These are phyloP conservation scores for Hemileccinum impolitum DNA, from an alignment of 768 basidiomycete species.

Conservation along the genomic window DNA sequence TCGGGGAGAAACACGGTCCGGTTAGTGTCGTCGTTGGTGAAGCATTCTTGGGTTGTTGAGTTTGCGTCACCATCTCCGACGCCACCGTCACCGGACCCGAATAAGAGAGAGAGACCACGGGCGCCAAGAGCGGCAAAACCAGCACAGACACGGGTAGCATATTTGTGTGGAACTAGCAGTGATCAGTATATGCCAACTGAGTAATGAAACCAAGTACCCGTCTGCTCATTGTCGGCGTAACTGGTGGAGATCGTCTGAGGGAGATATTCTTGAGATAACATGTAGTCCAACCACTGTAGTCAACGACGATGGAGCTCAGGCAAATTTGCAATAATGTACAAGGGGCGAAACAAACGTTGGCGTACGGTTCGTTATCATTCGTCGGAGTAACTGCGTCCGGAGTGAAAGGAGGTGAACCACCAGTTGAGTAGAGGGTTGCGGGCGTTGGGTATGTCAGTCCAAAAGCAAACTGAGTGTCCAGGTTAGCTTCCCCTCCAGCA, in stretches of 20 bases:
- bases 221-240: slow-evolving; percentile 72
- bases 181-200: not conserved
- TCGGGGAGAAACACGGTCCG: slow-evolving; percentile 48
- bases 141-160: slow-evolving; percentile 53
- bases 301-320: slow-evolving; percentile 2
- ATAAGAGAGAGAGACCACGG: slow-evolving; percentile 63
- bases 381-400: slow-evolving; percentile 42
- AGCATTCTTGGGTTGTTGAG: slow-evolving; percentile 55
- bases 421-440: slow-evolving; percentile 58
- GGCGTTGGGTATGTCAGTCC: slow-evolving; percentile 55
- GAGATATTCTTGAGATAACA: slow-evolving; percentile 40
- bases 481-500: slow-evolving; percentile 62
- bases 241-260: slow-evolving; percentile 69
- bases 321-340: not conserved
- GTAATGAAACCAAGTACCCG: slow-evolving; percentile 36
- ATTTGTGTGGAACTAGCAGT: slow-evolving; percentile 48
- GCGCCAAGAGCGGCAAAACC: slow-evolving; percentile 64
- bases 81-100: slow-evolving; percentile 65
- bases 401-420: slow-evolving; percentile 56
- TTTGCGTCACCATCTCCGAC: slow-evolving; percentile 62
- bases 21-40: slow-evolving; percentile 58
- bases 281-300: slow-evolving; percentile 57
- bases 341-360: slow-evolving; percentile 29
- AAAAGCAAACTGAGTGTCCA: slow-evolving; percentile 41
- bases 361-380: slow-evolving; percentile 50